Evolutionary conservation across 179 eudicot genomes (phyloP), one percentile per base, ranked within the genome.

Genomic region (Amaranthus tricolor): DNA sequence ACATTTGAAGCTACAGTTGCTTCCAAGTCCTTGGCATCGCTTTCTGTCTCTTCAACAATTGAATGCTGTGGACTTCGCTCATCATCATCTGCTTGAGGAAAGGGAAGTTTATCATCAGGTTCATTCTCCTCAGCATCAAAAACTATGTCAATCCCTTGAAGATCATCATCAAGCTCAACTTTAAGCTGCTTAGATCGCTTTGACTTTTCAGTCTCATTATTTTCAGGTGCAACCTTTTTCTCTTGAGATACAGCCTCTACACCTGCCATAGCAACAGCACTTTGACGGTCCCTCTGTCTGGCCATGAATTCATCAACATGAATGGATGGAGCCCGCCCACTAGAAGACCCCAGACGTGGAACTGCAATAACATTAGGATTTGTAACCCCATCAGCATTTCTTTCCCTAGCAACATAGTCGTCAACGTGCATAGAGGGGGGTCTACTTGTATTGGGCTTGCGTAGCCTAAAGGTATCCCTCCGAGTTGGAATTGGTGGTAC

Each of bases 231-330:
- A 40, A 68, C 62, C 65, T 76, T 78, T 80, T 88, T 87, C 66
- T 71, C 85, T 66, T 79, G 91, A 20, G 88, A 74, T 53, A 76
- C 53, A 19, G 86, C 58, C 79, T 89, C 97, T 54, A 76, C 85
- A 64, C 74, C 90, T 8, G 87, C 83, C 80, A 79, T 75, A 52
- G 85, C 84, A 45, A 78, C 85, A 49, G 87, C 71, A 87, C 85
- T 87, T 52, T 96, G 97, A 56, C 97, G 95, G 58, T 93, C 99
- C 84, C 91, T 85, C 76, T 96, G 94, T 66, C 99, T 82, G 51
- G 98, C 98, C 96, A 91, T 91, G 73, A 96, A 93, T 82, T 89
- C 99, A 84, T 96, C 99, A 53, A 96, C 99, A 79, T 96, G 99
- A 70, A 93, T 89, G 19, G 99, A 96, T 15, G 99, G 99, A 62